Percentiles rank a stretch among this genome's conserved stretches.
These are phyloP conservation scores for Tylopilus sp. DNA, from an alignment of 768 basidiomycete species.

Conservation along the genomic window DNA sequence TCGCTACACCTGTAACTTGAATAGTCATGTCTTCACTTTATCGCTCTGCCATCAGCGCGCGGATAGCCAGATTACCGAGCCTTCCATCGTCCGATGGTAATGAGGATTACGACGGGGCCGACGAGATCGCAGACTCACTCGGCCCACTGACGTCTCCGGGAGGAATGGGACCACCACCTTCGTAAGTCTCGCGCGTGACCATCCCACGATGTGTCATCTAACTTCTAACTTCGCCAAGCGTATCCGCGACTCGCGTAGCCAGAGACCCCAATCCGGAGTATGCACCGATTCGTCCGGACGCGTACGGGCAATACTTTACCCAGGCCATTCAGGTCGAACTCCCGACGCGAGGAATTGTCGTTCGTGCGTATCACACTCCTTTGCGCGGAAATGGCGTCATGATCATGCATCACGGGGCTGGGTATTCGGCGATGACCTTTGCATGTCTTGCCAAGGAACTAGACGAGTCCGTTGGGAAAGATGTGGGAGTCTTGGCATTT, in stretches of 20 bases:
- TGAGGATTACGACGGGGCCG: slow-evolving; percentile 38
- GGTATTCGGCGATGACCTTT: slow-evolving; percentile 86
- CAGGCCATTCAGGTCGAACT: slow-evolving; percentile 79
- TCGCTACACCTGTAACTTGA: too few species aligned
- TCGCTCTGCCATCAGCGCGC: slow-evolving; percentile 73
- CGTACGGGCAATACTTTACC: slow-evolving; percentile 58
- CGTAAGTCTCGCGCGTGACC: slow-evolving; percentile 41
- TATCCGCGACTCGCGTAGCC: slow-evolving; percentile 25
- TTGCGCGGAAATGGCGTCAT: slow-evolving; percentile 63
- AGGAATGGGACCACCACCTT: slow-evolving; percentile 58
- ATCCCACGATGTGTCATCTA: not conserved
- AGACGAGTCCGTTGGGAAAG: slow-evolving; percentile 52
- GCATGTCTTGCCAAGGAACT: slow-evolving; percentile 89
- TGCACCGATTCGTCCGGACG: slow-evolving; percentile 68
- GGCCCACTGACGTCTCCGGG: slow-evolving; percentile 49
- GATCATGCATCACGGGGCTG: slow-evolving; percentile 94
- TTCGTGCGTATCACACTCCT: slow-evolving; percentile 82
- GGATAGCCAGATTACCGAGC: slow-evolving; percentile 69
- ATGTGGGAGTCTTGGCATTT: slow-evolving; percentile 75
- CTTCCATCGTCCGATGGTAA: slow-evolving; percentile 38
- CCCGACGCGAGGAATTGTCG: slow-evolving; percentile 55
- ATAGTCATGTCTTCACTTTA: slow-evolving; percentile 65
- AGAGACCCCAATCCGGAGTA: slow-evolving; percentile 56
- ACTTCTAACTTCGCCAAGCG: slow-evolving; percentile 21
- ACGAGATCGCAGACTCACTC: slow-evolving; percentile 56